These are phyloP conservation scores for Leishmania braziliensis DNA, from an alignment of 208 protist genomes.

Conservation along the genomic window DNA sequence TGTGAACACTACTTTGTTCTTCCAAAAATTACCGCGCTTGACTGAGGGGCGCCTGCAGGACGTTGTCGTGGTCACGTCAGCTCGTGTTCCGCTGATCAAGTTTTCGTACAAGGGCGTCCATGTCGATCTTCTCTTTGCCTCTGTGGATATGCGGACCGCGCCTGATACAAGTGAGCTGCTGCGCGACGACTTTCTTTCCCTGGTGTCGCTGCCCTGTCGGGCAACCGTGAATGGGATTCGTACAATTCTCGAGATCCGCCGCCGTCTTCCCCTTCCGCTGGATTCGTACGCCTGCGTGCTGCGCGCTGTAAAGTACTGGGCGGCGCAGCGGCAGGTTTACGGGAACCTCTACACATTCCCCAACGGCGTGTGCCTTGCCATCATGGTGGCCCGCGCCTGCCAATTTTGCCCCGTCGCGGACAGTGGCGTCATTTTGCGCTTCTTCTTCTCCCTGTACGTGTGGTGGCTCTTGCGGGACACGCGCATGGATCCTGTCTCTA, in stretches of 20 bases:
- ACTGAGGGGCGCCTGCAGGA: constrained; percentile 32
- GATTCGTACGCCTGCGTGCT: constrained; percentile 61
- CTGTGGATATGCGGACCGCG: constrained; percentile 45
- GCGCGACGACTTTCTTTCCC: constrained; percentile 54
- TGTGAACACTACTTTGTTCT: constrained; percentile 49
- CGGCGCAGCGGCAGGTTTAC: constrained; percentile 91
- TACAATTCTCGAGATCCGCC: constrained; percentile 70
- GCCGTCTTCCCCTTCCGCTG: constrained; percentile 44
- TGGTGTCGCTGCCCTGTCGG: constrained; percentile 55
- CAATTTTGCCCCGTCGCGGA: constrained; percentile 90
- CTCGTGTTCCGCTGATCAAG: constrained; percentile 85
- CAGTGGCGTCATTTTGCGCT: constrained; percentile 77
- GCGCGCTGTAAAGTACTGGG: constrained; percentile 83
- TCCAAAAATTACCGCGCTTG: constrained; percentile 52
- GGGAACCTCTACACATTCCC: constrained; percentile 95
- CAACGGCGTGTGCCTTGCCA: constrained; percentile 95
- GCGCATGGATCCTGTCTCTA: constrained; percentile 58
- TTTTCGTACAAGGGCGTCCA: constrained; percentile 51
- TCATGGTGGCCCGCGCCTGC: constrained; percentile 94
- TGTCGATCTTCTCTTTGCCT: constrained; percentile 86
- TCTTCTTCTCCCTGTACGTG: constrained; percentile 90
- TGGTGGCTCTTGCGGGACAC: constrained; percentile 63
- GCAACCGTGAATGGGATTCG: constrained; percentile 78
- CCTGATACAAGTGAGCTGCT: constrained; percentile 64
- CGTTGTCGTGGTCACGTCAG: constrained; percentile 61